Evolutionary conservation across 495 filamentous ascomycete genomes (phyloP).

Genomic region (Daldinia concentrica): DNA sequence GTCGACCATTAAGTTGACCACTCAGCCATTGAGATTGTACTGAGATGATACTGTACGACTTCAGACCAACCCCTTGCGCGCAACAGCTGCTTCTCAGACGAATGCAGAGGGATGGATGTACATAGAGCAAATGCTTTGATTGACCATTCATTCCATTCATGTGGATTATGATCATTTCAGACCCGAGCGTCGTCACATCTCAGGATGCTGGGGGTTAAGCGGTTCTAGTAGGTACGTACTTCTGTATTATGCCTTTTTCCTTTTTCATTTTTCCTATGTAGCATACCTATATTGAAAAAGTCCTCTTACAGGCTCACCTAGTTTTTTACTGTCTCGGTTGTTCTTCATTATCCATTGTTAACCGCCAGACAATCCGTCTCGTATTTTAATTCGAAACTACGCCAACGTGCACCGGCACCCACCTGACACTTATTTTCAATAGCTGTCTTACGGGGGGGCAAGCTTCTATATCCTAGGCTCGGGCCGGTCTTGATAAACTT

Average conservation of each 20-base stretch:
- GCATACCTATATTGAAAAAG: neutral
- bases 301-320: neutral
- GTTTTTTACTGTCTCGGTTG: conserved; percentile 4
- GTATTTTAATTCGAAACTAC: conserved; percentile 43
- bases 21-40: neutral
- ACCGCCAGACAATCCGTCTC: conserved; percentile 41
- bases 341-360: conserved; percentile 26
- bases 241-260: neutral
- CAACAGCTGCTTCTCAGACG: conserved; percentile 10
- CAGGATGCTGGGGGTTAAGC: conserved; percentile 17
- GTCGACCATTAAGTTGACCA: conserved; percentile 26
- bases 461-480: conserved; percentile 31
- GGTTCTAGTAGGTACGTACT: conserved; percentile 16
- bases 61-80: conserved; percentile 23
- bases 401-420: conserved; percentile 9
- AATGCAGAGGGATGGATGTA: neutral
- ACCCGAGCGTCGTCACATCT: conserved; percentile 38
- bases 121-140: conserved; percentile 13
- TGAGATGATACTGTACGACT: conserved; percentile 21
- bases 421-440: conserved; percentile 19
- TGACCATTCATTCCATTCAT: conserved; percentile 19
- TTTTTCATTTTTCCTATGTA: neutral
- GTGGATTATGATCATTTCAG: conserved; percentile 35
- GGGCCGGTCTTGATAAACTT: conserved; percentile 32
- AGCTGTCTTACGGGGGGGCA: conserved; percentile 12